phyloP scores from a whole-genome alignment of 345 rosid species.

The Eucalyptus marginata region DNA sequence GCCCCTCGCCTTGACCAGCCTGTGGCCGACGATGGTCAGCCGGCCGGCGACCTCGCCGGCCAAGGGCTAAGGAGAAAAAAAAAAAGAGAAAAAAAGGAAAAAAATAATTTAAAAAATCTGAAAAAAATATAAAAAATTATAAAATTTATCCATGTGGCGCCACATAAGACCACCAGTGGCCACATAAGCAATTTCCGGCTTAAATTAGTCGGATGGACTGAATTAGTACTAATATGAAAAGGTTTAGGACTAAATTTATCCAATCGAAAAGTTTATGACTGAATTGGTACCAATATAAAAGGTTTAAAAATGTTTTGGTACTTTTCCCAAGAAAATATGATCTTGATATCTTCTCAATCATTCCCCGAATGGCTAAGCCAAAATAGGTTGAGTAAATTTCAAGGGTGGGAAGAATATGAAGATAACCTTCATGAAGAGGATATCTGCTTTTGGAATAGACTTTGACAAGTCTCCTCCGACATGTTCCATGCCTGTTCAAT shows the following conservation, averaged over 20 bases:
- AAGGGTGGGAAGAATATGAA: not conserved
- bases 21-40: fast-evolving
- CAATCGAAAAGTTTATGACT: no score
- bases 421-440: slow-evolving; percentile 5
- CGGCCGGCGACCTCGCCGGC: fast-evolving
- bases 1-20: no score
- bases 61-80: no score
- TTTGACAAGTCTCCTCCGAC: slow-evolving; percentile 6
- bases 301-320: no score
- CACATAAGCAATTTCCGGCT: fast-evolving
- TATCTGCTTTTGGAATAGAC: slow-evolving; percentile 6
- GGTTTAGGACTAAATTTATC: no score
- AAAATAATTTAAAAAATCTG: no score
- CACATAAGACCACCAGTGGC: fast-evolving
- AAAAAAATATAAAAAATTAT: no score
- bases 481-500: slow-evolving; percentile 4
- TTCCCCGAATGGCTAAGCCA: not conserved
- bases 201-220: fast-evolving
- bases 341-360: no score
- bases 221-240: no score
- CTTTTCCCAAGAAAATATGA: not conserved
- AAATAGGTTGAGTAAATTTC: not conserved
- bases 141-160: fast-evolving
- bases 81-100: fast-evolving
- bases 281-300: no score